phyloP scores from a whole-genome alignment of 1,284 basidiomycete species.

The Hypsizygus ulmarius region DNA sequence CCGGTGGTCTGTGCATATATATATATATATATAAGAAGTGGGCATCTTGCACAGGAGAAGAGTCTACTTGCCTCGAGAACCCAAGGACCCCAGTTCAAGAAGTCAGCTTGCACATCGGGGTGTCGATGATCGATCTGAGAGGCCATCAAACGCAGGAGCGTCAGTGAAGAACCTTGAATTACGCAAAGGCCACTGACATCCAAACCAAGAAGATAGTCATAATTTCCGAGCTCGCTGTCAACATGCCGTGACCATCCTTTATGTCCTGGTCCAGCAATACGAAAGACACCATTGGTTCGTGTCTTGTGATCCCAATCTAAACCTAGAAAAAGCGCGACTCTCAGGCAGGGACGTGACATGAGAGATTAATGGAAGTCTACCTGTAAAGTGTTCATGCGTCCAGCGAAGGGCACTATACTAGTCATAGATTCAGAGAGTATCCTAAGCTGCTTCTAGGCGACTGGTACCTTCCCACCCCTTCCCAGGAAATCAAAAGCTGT shows the following conservation, averaged over 20 bases:
- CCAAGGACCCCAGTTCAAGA: conserved; percentile 70
- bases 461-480: conserved; percentile 66
- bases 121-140: conserved; percentile 84
- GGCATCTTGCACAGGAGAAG: background rate
- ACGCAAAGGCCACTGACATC: conserved; percentile 47
- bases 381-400: conserved; percentile 73
- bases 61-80: conserved; percentile 53
- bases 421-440: background rate
- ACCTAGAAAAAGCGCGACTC: conserved; percentile 40
- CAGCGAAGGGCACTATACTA: conserved; percentile 72
- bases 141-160: conserved; percentile 6
- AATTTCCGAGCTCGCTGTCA: conserved; percentile 71
- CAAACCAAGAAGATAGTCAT: conserved; percentile 75
- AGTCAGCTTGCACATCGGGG: conserved; percentile 70
- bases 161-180: background rate
- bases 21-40: conserved; percentile 27
- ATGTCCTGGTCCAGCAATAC: conserved; percentile 52
- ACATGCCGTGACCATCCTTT: conserved; percentile 73
- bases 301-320: conserved; percentile 84
- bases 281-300: conserved; percentile 60
- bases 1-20: conserved; percentile 61
- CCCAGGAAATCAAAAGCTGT: conserved; percentile 84
- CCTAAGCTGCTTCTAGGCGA: background rate
- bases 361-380: conserved; percentile 32
- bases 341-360: background rate